Evolutionary conservation across 2,329 filamentous ascomycete species (phyloP).

Genomic region (Colletotrichum tofieldiae): DNA sequence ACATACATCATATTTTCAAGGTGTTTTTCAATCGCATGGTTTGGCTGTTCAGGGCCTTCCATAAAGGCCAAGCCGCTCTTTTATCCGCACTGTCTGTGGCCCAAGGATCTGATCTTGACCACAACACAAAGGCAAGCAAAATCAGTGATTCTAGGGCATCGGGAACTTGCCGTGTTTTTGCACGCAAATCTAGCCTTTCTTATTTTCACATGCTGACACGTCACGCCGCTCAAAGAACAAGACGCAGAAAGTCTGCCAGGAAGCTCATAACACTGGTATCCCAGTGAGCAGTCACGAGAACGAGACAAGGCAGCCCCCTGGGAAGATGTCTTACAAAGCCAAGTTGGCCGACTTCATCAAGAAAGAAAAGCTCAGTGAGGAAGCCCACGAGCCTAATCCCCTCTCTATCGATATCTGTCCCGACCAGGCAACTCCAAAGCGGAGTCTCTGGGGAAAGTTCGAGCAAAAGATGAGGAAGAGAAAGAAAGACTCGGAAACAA

Average conservation of each 20-base stretch:
- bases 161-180: accelerated
- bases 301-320: neutral
- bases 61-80: neutral
- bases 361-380: neutral
- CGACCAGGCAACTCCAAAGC: neutral
- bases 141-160: neutral
- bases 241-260: neutral
- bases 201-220: neutral
- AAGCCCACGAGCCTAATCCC: neutral
- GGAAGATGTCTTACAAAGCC: neutral
- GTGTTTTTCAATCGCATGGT: neutral
- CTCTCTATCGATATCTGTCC: neutral
- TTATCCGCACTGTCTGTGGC: neutral
- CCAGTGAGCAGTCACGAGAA: too few relatives aligned
- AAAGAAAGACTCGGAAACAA: neutral
- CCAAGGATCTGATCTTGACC: neutral
- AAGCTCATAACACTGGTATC: neutral
- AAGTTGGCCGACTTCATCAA: neutral
- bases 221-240: neutral
- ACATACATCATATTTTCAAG: neutral
- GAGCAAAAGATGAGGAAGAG: neutral
- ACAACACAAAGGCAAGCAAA: neutral
- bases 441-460: neutral
- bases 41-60: neutral
- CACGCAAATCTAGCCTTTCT: too few relatives aligned